phyloP scores from a whole-genome alignment of 345 rosid genomes.

The Cardiospermum halicacabum region DNA sequence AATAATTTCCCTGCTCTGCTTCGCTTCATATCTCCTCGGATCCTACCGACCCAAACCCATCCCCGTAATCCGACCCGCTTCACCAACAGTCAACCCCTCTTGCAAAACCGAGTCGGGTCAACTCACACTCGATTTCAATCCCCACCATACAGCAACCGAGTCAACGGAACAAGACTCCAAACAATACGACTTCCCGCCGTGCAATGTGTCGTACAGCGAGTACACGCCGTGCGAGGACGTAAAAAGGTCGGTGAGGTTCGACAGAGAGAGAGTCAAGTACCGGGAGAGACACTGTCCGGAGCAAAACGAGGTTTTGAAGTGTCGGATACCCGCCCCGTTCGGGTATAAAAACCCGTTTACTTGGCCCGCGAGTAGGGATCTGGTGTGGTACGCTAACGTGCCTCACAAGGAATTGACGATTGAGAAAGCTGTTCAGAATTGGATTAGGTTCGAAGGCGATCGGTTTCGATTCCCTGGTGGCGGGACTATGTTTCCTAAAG shows the following conservation, averaged over 20 bases:
- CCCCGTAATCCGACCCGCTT: too few relatives aligned
- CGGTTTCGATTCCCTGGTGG: constrained; percentile 65
- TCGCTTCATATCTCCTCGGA: constrained; percentile 39
- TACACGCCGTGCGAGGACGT: constrained; percentile 48
- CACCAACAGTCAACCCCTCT: not conserved
- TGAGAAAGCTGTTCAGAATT: constrained; percentile 65
- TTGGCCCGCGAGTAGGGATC: constrained; percentile 58
- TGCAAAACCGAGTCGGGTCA: not conserved
- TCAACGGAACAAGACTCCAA: not conserved
- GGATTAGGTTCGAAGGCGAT: constrained; percentile 50
- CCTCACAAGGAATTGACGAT: constrained; percentile 68
- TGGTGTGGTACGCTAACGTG: constrained; percentile 59
- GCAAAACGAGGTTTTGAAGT: constrained; percentile 32
- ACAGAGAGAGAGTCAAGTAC: constrained; percentile 31
- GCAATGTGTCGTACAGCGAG: constrained; percentile 28
- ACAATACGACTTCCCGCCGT: constrained; percentile 25
- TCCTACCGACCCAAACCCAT: constrained; percentile 13
- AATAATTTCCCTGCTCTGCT: constrained; percentile 35
- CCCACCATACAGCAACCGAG: constrained; percentile 26
- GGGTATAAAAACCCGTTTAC: constrained; percentile 45
- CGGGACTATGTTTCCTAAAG: constrained; percentile 68
- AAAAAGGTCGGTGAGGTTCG: constrained; percentile 29
- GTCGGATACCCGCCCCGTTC: constrained; percentile 55
- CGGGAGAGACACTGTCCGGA: constrained; percentile 67
- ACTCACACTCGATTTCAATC: constrained; percentile 25